Evolutionary conservation across 1,284 basidiomycete genomes (phyloP).

Genomic region (Microbotryomycetes sp.): DNA sequence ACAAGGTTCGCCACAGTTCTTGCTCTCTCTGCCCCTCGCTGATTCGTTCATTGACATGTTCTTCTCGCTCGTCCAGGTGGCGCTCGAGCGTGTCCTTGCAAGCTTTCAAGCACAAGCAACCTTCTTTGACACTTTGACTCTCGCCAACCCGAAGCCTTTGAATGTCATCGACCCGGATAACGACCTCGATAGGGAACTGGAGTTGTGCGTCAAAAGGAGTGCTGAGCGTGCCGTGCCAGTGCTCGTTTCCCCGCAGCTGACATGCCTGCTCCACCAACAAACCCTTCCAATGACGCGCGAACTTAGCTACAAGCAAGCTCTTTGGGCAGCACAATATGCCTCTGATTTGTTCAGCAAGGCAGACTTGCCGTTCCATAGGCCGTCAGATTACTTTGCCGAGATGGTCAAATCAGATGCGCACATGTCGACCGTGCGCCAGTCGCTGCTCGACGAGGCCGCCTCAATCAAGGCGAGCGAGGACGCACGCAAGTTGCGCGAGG

Average conservation of each 20-base stretch:
- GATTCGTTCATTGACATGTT: constrained; percentile 7
- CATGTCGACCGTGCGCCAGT: constrained; percentile 93
- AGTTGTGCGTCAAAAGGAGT: constrained; percentile 58
- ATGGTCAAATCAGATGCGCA: constrained; percentile 98
- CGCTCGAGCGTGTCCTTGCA: constrained; percentile 70
- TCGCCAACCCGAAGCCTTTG: constrained; percentile 65
- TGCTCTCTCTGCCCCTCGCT: constrained; percentile 3
- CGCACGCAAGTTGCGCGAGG: constrained; percentile 82
- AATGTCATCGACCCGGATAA: constrained; percentile 62
- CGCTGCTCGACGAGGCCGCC: constrained; percentile 79
- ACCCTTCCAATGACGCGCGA: constrained; percentile 2
- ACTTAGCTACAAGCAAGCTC: constrained; percentile 85
- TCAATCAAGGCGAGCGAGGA: constrained; percentile 86
- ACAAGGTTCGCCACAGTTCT: constrained; percentile 52
- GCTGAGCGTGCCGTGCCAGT: background rate
- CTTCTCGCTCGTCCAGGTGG: constrained; percentile 49
- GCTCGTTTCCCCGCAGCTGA: background rate
- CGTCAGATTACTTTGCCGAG: constrained; percentile 92
- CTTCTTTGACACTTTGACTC: constrained; percentile 76
- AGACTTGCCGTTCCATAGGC: constrained; percentile 81
- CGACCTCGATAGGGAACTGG: constrained; percentile 86
- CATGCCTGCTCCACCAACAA: background rate
- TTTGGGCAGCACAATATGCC: constrained; percentile 70
- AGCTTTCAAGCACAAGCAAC: constrained; percentile 66
- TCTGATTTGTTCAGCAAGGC: constrained; percentile 64